Base-by-base conservation (phyloP, 2,329 filamentous ascomycete genomes). In the Cercospora brassicicola region DNA sequence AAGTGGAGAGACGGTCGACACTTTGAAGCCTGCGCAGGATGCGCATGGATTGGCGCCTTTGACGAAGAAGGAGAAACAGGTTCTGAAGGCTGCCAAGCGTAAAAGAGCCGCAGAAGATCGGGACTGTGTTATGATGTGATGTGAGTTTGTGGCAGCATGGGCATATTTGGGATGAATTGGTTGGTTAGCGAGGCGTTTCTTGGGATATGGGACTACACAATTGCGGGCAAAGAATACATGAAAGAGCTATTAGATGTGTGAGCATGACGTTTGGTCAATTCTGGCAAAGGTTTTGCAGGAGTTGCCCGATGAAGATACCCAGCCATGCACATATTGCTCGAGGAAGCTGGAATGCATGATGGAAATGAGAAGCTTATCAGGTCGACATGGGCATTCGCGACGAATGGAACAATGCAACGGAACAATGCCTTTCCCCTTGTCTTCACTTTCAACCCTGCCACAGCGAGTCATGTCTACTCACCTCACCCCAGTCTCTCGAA, bases 61-160 rank as follows among this genome's bases (percentile, higher is more conserved):
- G 66, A 71, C 71, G 30, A 74, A 74, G 67, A 73, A 77, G 68
- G 76, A 76, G 72, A 79, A 73, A 59, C 67, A 72, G 20, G 69
- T 73, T n/a, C 59, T 69, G 20, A 75, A 75, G 62, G 65, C 73
- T 15, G 73, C 64, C 61, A 74, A 74, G 62, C 74, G 73, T 59
- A 72, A 69, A 62, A 65, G 61, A 31, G 72, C 72, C 3, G 73
- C 77, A 33, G 80, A 81, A 28, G 81, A 83, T 62, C 72, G 82
- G 39, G 82, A 84, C 67, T 84, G 82, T 70, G 67, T 75, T 61
- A 73, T 83, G 8, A 83, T 83, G 82, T 84, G 64, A 65, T n/a
- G 30, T 20, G 2, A 20, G n/a, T 30, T 1, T 6, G 18, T 7
- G 15, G 3, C 39, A 26, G 13, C 20, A 30, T n/a, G 33, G n/a